phyloP scores from a whole-genome alignment of 441 rosid species.

The Daphne laureola region DNA sequence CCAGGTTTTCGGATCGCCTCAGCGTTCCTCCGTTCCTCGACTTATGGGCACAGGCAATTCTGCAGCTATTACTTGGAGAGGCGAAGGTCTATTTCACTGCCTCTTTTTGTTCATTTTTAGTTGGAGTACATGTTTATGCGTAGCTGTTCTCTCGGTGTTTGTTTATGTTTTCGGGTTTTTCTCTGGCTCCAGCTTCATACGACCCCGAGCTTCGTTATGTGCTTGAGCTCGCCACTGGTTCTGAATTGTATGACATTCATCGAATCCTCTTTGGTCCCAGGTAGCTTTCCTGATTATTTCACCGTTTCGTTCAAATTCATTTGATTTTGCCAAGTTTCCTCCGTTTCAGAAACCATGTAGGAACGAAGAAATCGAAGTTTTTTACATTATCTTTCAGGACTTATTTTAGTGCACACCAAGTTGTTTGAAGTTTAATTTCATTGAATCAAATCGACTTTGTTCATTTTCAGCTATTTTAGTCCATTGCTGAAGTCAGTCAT shows the following conservation, averaged over 20 bases:
- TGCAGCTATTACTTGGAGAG: conserved; percentile 23
- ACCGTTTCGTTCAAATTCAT: no score
- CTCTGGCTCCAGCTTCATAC: conserved; percentile 26
- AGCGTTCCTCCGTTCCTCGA: conserved; percentile 19
- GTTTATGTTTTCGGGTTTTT: conserved; percentile 4
- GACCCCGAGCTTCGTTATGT: conserved; percentile 84
- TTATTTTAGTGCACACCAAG: no score
- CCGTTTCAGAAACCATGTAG: background rate
- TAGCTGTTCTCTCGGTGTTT: background rate
- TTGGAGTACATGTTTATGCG: background rate
- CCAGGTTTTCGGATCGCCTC: conserved; percentile 26
- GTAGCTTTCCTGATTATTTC: conserved; percentile 17
- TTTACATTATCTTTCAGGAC: no score
- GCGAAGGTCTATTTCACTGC: conserved; percentile 14
- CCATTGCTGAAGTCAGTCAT: conserved; percentile 71
- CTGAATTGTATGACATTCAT: conserved; percentile 74
- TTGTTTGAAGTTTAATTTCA: no score
- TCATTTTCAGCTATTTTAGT: conserved; percentile 66
- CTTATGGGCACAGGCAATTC: conserved; percentile 15
- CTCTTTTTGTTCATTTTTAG: background rate
- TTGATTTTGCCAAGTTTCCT: background rate
- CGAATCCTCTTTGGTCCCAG: conserved; percentile 85
- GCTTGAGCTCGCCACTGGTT: conserved; percentile 79
- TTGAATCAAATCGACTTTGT: background rate
- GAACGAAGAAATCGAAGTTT: no score